Conservation (phyloP, 2,329 filamentous ascomycete species). For the Penicillium psychrosexuale region DNA sequence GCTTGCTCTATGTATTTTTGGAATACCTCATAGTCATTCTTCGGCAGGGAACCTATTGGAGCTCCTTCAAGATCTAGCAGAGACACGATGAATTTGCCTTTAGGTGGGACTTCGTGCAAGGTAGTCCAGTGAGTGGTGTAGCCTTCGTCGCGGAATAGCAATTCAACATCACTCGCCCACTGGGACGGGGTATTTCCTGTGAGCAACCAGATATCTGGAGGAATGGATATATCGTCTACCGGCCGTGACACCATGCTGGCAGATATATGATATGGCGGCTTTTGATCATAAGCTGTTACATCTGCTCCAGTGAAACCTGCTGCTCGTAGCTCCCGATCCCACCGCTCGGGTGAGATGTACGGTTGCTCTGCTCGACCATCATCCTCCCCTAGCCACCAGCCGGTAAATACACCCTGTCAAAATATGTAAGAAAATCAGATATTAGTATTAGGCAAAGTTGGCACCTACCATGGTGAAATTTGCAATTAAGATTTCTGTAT, state of each 20-base stretch:
- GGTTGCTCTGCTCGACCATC: background rate
- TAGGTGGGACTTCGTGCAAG: background rate
- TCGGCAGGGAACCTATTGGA: background rate
- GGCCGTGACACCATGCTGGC: background rate
- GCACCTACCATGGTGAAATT: slow-evolving; percentile 1
- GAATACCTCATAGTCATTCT: background rate
- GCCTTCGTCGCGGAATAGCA: background rate
- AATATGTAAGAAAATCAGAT: background rate
- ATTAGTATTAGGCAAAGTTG: background rate
- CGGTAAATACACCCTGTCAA: background rate
- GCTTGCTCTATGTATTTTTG: background rate
- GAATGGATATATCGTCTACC: background rate
- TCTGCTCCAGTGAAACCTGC: slow-evolving; percentile 3
- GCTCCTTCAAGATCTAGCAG: background rate
- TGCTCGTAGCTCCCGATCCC: slow-evolving; percentile 2
- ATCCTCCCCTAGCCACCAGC: slow-evolving; percentile 12
- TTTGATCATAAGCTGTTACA: background rate
- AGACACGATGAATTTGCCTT: background rate
- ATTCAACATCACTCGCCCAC: background rate
- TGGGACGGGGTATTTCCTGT: background rate
- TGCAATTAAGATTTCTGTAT: slow-evolving; percentile 5
- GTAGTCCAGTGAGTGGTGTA: background rate
- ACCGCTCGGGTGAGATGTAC: background rate
- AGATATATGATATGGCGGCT: background rate
- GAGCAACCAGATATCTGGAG: background rate